These are phyloP conservation scores for Serendipita sp. DNA, from an alignment of 768 basidiomycete genomes.

Conservation along the genomic window DNA sequence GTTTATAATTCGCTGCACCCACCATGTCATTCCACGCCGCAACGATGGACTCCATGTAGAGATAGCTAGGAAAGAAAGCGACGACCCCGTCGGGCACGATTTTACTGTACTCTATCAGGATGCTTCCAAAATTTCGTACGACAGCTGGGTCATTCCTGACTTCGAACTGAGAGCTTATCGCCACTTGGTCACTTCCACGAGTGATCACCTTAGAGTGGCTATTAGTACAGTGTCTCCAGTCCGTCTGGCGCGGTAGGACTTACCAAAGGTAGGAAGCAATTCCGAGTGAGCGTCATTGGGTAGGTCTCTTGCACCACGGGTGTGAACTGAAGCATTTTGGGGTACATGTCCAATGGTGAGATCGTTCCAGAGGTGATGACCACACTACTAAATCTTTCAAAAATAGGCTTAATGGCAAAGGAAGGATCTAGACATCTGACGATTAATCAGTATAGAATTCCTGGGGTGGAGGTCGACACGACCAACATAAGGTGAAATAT, in stretches of 20 bases:
- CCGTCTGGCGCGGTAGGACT: conserved; percentile 13
- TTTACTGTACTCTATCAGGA: conserved; percentile 94
- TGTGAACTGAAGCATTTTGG: conserved; percentile 96
- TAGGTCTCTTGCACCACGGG: conserved; percentile 95
- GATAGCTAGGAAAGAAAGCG: conserved; percentile 96
- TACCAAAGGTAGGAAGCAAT: conserved; percentile 89
- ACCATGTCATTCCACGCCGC: conserved; percentile 99
- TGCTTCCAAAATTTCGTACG: conserved; percentile 95
- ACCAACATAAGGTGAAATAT: conserved; percentile 90
- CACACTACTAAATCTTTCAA: conserved; percentile 94
- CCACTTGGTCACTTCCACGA: conserved; percentile 93
- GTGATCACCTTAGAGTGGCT: conserved; percentile 63
- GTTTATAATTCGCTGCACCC: conserved; percentile 19
- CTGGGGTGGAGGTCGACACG: background rate
- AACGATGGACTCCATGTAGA: conserved; percentile 99
- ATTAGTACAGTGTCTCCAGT: background rate
- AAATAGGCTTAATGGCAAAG: conserved; percentile 91
- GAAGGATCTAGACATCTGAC: conserved; percentile 90
- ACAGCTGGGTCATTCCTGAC: conserved; percentile 98
- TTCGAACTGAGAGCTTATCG: conserved; percentile 95
- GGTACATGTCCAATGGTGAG: conserved; percentile 98
- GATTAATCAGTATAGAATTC: background rate
- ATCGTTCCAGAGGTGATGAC: conserved; percentile 99
- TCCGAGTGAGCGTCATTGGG: conserved; percentile 91
- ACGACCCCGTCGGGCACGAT: conserved; percentile 97